Evolutionary conservation across 2,329 filamentous ascomycete genomes (phyloP).

Genomic region (Onygenales sp.): DNA sequence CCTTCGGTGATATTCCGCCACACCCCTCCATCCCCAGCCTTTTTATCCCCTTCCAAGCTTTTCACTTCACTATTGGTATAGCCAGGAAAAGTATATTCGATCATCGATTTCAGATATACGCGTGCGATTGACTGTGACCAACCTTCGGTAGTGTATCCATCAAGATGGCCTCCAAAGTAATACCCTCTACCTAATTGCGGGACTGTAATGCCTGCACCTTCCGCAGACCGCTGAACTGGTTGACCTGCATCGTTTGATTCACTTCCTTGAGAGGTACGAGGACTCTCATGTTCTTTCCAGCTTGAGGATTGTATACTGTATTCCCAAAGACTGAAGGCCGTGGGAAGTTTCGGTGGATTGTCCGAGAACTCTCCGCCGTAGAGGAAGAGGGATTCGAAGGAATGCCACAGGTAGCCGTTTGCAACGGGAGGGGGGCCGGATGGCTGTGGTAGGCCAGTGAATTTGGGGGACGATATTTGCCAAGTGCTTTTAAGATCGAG

Average conservation of each 20-base stretch:
- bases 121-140: conserved; percentile 58
- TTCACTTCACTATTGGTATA: conserved; percentile 55
- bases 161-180: conserved; percentile 71
- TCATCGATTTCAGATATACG: conserved; percentile 62
- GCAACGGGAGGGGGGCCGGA: conserved; percentile 62
- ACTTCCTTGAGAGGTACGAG: conserved; percentile 54
- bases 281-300: conserved; percentile 56
- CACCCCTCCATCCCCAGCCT: conserved; percentile 52
- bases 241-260: conserved; percentile 48
- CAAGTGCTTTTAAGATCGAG: conserved; percentile 67
- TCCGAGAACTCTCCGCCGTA: conserved; percentile 69
- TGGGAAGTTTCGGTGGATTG: conserved; percentile 47
- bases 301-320: conserved; percentile 51
- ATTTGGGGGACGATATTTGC: conserved; percentile 53
- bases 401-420: conserved; percentile 68
- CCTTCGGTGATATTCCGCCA: conserved; percentile 68
- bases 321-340: conserved; percentile 57
- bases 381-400: conserved; percentile 58
- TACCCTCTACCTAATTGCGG: conserved; percentile 61
- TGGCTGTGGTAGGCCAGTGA: conserved; percentile 54
- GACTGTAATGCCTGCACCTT: conserved; percentile 63
- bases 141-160: conserved; percentile 52
- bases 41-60: conserved; percentile 42
- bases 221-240: conserved; percentile 58
- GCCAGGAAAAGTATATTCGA: conserved; percentile 68